Percentiles rank a stretch among this genome's conserved stretches.
Evolutionary conservation across 345 rosid genomes (phyloP).

Genomic region (Salix arbutifolia): DNA sequence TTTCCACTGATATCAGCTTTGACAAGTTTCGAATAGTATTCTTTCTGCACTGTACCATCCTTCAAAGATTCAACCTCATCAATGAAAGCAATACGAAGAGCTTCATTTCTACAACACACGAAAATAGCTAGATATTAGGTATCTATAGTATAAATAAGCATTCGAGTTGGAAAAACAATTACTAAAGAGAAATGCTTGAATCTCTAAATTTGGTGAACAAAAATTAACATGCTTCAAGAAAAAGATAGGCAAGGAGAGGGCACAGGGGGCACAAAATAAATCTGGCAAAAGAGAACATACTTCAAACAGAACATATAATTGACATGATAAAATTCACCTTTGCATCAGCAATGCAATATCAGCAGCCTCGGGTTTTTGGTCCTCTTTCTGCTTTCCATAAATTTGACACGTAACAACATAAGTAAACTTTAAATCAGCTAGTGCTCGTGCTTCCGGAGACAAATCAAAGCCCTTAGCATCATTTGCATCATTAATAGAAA

Average conservation of each 20-base stretch:
- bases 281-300: too few species aligned
- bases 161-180: background rate
- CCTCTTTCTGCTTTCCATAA: constrained; percentile 96
- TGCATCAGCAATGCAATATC: constrained; percentile 96
- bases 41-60: constrained; percentile 67
- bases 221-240: background rate
- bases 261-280: too few species aligned
- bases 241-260: background rate
- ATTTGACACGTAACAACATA: constrained; percentile 95
- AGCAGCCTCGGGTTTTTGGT: constrained; percentile 83
- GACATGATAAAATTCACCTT: constrained; percentile 38
- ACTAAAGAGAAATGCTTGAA: background rate
- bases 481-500: constrained; percentile 41
- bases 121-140: constrained; percentile 9
- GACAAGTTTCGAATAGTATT: constrained; percentile 87
- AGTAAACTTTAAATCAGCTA: constrained; percentile 85
- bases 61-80: constrained; percentile 79
- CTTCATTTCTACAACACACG: constrained; percentile 75
- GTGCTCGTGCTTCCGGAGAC: constrained; percentile 88
- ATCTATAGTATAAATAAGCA: background rate
- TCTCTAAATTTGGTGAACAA: background rate
- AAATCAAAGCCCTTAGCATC: constrained; percentile 82
- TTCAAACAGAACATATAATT: too few species aligned
- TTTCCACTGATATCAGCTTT: constrained; percentile 94
- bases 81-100: constrained; percentile 94